These are phyloP conservation scores for Pseudogymnoascus sp. DNA, from an alignment of 2,329 filamentous ascomycete species.

Conservation along the genomic window DNA sequence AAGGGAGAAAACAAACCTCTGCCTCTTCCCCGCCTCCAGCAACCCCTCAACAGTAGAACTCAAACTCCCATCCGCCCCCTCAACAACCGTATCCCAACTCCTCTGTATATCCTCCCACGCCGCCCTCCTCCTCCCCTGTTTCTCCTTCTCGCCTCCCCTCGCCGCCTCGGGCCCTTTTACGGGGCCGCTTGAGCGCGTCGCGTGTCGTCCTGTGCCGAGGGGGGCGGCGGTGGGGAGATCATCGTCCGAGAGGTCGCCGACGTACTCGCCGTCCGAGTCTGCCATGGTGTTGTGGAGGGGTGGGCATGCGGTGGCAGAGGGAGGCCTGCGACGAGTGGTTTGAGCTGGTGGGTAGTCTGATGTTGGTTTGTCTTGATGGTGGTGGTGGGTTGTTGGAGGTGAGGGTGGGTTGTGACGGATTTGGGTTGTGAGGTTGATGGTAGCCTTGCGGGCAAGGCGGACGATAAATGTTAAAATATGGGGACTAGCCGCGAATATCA, in stretches of 20 bases:
- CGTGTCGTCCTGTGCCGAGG: constrained; percentile 16
- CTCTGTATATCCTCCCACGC: constrained; percentile 60
- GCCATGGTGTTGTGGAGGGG: constrained; percentile 42
- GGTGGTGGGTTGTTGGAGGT: not conserved
- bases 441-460: constrained; percentile 3
- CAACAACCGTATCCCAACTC: constrained; percentile 65
- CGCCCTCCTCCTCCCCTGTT: constrained; percentile 37
- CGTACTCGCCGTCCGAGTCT: constrained; percentile 64
- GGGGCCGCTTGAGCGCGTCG: constrained; percentile 25
- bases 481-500: not conserved
- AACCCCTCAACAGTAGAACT: constrained; percentile 61
- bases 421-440: not conserved
- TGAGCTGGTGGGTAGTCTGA: not conserved
- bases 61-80: constrained; percentile 71
- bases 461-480: not conserved
- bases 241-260: constrained; percentile 57
- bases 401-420: not conserved
- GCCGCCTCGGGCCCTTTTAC: constrained; percentile 20
- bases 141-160: constrained; percentile 21
- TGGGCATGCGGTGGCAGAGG: not conserved
- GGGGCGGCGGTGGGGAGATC: constrained; percentile 38
- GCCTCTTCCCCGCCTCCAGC: constrained; percentile 75
- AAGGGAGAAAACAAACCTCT: constrained; percentile 36
- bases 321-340: not conserved
- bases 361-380: not conserved